phyloP scores from a whole-genome alignment of 208 protist genomes.

The Leishmania tropica region DNA sequence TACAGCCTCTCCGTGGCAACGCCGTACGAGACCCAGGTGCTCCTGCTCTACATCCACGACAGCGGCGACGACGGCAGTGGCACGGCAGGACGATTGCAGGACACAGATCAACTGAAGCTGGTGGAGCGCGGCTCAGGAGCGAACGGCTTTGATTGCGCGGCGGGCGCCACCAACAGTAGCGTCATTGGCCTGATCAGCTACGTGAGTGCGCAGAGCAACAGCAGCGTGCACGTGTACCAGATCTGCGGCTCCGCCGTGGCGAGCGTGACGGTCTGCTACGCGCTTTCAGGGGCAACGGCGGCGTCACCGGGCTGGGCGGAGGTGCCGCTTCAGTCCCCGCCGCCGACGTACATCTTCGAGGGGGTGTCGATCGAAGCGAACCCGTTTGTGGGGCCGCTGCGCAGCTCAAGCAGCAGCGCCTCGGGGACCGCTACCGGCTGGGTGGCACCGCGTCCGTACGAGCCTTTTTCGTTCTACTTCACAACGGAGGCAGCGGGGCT shows the following conservation, averaged over 20 bases:
- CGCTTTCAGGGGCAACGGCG: slow-evolving; percentile 28
- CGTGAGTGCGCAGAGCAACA: slow-evolving; percentile 41
- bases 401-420: slow-evolving; percentile 20
- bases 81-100: slow-evolving; percentile 32
- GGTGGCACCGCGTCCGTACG: slow-evolving; percentile 68
- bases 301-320: slow-evolving; percentile 61
- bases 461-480: slow-evolving; percentile 72
- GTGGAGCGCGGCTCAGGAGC: slow-evolving; percentile 36
- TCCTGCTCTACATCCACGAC: slow-evolving; percentile 51
- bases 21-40: slow-evolving; percentile 65
- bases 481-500: slow-evolving; percentile 34
- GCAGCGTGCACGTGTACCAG: slow-evolving; percentile 47
- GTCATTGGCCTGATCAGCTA: slow-evolving; percentile 43
- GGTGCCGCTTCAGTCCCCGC: slow-evolving; percentile 58
- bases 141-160: slow-evolving; percentile 65
- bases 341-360: slow-evolving; percentile 60
- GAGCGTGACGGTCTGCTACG: slow-evolving; percentile 80
- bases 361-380: slow-evolving; percentile 35
- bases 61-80: not conserved
- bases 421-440: slow-evolving; percentile 2
- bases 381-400: slow-evolving; percentile 60
- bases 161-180: slow-evolving; percentile 32
- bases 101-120: slow-evolving; percentile 54
- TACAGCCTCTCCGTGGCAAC: slow-evolving; percentile 51
- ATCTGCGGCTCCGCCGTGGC: slow-evolving; percentile 54